Conservation (phyloP, 805 yeast species). For the Candida insectorum region DNA sequence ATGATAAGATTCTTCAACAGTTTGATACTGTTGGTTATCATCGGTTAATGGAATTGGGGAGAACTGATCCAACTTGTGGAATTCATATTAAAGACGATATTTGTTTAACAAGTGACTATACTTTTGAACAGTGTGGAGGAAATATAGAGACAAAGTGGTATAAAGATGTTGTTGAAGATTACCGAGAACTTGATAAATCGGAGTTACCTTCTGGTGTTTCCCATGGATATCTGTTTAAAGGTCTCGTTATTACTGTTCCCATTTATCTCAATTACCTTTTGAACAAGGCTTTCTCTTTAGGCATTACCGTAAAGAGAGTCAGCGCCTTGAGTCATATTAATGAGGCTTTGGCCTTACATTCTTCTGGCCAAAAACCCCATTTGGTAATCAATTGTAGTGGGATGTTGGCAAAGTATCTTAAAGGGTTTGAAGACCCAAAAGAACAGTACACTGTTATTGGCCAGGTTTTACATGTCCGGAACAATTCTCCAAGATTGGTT, state of each 20-base stretch:
- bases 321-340: slow-evolving; percentile 36
- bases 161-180: slow-evolving; percentile 38
- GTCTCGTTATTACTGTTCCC: slow-evolving; percentile 58
- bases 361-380: slow-evolving; percentile 40
- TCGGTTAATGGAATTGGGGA: slow-evolving; percentile 44
- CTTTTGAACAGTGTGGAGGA: background rate
- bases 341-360: slow-evolving; percentile 46
- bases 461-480: slow-evolving; percentile 52
- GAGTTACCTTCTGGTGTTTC: slow-evolving; percentile 42
- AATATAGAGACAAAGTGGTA: slow-evolving; percentile 42
- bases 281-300: slow-evolving; percentile 41
- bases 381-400: slow-evolving; percentile 61
- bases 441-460: slow-evolving; percentile 55
- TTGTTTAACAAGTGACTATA: slow-evolving; percentile 3
- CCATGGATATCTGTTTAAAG: slow-evolving; percentile 47
- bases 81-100: slow-evolving; percentile 21
- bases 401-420: slow-evolving; percentile 39
- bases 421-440: slow-evolving; percentile 43
- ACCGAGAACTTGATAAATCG: slow-evolving; percentile 23
- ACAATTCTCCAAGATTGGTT: slow-evolving; percentile 28
- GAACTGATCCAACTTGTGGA: slow-evolving; percentile 49
- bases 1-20: slow-evolving; percentile 35
- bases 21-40: slow-evolving; percentile 49
- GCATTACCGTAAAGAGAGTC: slow-evolving; percentile 47
- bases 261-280: slow-evolving; percentile 53